Evolutionary conservation across 2,329 filamentous ascomycete genomes (phyloP).

Genomic region (Cryphonectria japonica): DNA sequence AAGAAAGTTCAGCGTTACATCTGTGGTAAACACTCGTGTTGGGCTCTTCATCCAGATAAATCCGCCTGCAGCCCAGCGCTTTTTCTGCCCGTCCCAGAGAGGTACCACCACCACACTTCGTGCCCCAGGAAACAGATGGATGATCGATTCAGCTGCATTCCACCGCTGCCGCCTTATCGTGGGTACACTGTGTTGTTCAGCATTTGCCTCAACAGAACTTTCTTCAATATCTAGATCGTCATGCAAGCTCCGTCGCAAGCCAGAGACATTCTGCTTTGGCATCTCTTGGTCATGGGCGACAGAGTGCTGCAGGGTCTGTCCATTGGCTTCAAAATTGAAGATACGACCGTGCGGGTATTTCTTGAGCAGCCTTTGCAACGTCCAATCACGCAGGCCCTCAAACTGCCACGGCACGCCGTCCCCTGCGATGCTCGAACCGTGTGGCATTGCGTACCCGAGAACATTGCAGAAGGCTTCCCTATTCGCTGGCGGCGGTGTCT

Average conservation of each 20-base stretch:
- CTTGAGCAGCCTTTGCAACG: conserved; percentile 46
- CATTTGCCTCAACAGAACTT: not conserved
- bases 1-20: conserved; percentile 56
- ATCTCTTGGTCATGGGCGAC: conserved; percentile 34
- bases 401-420: conserved; percentile 28
- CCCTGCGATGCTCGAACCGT: conserved; percentile 40
- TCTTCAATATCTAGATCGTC: conserved; percentile 8
- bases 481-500: conserved; percentile 21
- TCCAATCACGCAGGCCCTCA: conserved; percentile 41
- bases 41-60: conserved; percentile 53
- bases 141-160: conserved; percentile 40
- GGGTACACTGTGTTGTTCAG: conserved; percentile 8
- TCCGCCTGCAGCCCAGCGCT: conserved; percentile 53
- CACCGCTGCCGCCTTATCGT: conserved; percentile 26
- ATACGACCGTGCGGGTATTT: conserved; percentile 51
- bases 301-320: conserved; percentile 29
- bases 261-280: conserved; percentile 7
- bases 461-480: conserved; percentile 37
- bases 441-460: conserved; percentile 45
- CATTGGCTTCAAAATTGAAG: conserved; percentile 48
- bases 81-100: conserved; percentile 45
- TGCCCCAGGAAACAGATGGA: conserved; percentile 46
- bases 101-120: conserved; percentile 53
- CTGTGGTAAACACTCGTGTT: conserved; percentile 48
- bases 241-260: conserved; percentile 12